Evolutionary conservation across 2,329 filamentous ascomycete genomes (phyloP).

Genomic region (Alternaria gaisen): DNA sequence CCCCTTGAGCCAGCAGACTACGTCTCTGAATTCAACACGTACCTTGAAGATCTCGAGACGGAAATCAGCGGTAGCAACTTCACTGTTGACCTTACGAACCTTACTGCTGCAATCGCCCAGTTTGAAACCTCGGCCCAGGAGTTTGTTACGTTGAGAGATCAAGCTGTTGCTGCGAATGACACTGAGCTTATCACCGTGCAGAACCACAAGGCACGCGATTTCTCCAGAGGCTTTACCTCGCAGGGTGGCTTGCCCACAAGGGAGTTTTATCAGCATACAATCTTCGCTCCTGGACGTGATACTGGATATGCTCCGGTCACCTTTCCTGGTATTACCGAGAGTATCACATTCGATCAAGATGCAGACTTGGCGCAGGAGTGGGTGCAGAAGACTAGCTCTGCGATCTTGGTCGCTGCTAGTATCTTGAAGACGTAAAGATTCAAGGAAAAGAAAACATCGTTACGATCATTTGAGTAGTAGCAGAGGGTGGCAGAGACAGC

Average conservation of each 20-base stretch:
- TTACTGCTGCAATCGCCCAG: constrained; percentile 48
- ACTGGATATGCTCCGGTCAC: constrained; percentile 52
- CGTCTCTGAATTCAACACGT: constrained; percentile 49
- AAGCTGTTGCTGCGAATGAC: constrained; percentile 41
- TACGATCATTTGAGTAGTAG: background rate
- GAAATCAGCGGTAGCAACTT: constrained; percentile 41
- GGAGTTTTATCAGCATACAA: constrained; percentile 57
- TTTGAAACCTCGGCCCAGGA: constrained; percentile 45
- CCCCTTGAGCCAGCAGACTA: constrained; percentile 53
- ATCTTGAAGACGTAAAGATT: constrained; percentile 43
- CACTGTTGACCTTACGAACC: constrained; percentile 41
- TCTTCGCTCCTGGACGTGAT: constrained; percentile 58
- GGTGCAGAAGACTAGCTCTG: constrained; percentile 47
- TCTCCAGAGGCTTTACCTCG: constrained; percentile 56
- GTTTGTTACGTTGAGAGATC: constrained; percentile 41
- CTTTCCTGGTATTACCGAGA: constrained; percentile 51
- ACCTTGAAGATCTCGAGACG: constrained; percentile 46
- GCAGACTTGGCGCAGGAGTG: constrained; percentile 43
- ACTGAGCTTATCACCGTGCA: constrained; percentile 44
- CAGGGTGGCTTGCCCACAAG: constrained; percentile 57
- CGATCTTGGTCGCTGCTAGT: constrained; percentile 43
- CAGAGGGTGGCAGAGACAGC: background rate
- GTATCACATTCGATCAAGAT: constrained; percentile 46
- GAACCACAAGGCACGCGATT: constrained; percentile 59
- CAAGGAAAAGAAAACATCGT: background rate